A percentile compares a stretch with the other conserved stretches of the same genome.
These are phyloP conservation scores for Sphagnum contortum DNA, from an alignment of 225 moss, liverwort and hornwort genomes.

Conservation along the genomic window DNA sequence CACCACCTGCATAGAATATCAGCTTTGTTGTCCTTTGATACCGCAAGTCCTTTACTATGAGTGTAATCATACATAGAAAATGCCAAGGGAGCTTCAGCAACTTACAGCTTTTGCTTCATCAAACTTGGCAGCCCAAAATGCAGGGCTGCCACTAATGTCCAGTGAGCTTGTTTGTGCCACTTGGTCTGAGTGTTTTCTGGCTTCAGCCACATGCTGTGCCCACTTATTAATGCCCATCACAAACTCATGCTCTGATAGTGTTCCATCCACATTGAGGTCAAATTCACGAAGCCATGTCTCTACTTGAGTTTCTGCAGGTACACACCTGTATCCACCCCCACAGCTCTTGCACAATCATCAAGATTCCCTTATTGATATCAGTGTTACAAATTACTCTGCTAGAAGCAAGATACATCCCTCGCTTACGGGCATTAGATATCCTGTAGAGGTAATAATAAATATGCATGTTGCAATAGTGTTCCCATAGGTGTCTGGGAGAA, in stretches of 20 bases:
- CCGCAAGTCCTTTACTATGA: too few relatives aligned
- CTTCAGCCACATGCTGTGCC: constrained; percentile 27
- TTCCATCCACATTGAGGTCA: constrained; percentile 77
- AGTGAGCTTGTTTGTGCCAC: constrained; percentile 7
- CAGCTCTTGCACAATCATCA: background rate
- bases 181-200: constrained; percentile 20
- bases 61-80: too few relatives aligned
- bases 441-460: too few relatives aligned
- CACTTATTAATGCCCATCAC: constrained; percentile 33
- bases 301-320: constrained; percentile 66
- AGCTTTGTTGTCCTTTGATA: too few relatives aligned
- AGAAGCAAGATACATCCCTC: too few relatives aligned
- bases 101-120: constrained; percentile 30
- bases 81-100: background rate
- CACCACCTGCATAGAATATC: constrained; percentile 40
- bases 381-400: too few relatives aligned
- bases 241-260: constrained; percentile 76
- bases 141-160: constrained; percentile 11
- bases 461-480: too few relatives aligned
- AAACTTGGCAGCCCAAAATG: constrained; percentile 42
- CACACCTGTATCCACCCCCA: constrained; percentile 31
- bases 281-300: constrained; percentile 81
- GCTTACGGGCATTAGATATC: too few relatives aligned
- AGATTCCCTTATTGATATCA: too few relatives aligned
- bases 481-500: too few relatives aligned